Conservation (phyloP, 2,329 filamentous ascomycete genomes). For the Talaromyces amestolkiae region DNA sequence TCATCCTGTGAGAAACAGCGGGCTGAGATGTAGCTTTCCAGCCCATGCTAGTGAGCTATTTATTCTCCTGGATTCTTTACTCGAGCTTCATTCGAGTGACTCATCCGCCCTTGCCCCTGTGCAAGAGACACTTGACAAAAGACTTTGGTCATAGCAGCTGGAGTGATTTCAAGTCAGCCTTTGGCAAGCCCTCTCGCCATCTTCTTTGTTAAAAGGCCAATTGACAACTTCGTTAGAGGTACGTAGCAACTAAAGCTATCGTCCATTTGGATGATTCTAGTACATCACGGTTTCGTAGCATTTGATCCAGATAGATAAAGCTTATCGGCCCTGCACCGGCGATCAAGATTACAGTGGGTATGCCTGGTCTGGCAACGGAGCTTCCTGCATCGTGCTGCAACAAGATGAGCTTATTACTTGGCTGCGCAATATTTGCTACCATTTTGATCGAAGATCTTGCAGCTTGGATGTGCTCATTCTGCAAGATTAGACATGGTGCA, state of each 20-base stretch:
- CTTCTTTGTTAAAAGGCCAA: not conserved
- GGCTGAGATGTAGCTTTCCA: not conserved
- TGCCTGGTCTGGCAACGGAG: not conserved
- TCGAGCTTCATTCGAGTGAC: not conserved
- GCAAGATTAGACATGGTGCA: not conserved
- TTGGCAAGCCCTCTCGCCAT: not conserved
- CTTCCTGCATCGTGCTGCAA: not conserved
- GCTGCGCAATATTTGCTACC: not conserved
- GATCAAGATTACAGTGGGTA: not conserved
- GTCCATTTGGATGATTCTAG: not conserved
- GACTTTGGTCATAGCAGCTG: not conserved
- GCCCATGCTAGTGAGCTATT: not conserved
- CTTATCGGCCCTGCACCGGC: not conserved
- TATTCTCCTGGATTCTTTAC: not conserved
- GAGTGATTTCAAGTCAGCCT: not conserved
- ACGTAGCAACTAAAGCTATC: not conserved
- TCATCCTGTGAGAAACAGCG: not conserved
- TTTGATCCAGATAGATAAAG: not conserved
- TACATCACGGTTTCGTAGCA: not conserved
- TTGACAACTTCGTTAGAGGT: not conserved
- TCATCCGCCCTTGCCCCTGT: not conserved
- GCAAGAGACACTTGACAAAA: not conserved
- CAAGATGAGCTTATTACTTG: not conserved
- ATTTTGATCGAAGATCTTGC: not conserved
- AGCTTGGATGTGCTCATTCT: not conserved